phyloP scores from a whole-genome alignment of 352 stramenopile species.

The Globisporangium paroecandrum region DNA sequence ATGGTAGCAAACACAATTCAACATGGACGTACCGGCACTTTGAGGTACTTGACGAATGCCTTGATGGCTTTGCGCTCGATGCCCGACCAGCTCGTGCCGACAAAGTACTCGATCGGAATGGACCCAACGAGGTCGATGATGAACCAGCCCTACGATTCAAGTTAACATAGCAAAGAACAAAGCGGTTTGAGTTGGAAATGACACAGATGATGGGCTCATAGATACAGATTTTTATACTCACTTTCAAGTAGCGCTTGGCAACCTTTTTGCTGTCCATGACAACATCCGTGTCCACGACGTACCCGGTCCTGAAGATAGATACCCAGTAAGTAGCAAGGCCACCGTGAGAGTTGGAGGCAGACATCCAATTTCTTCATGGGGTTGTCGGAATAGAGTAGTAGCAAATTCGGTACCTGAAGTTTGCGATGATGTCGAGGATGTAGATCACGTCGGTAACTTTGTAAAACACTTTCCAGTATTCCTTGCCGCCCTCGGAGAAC shows the following conservation, averaged over 20 bases:
- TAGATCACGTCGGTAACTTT: constrained; percentile 47
- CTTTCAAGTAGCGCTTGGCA: constrained; percentile 40
- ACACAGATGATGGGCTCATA: too few species aligned
- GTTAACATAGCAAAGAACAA: neutral
- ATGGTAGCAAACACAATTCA: too few species aligned
- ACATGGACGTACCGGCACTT: constrained; percentile 35
- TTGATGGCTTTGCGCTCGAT: constrained; percentile 63
- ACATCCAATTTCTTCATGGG: neutral
- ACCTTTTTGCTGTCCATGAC: constrained; percentile 52
- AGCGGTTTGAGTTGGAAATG: neutral
- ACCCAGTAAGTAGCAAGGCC: neutral
- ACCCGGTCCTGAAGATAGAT: constrained; percentile 41
- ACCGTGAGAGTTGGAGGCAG: neutral
- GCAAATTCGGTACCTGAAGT: constrained; percentile 38
- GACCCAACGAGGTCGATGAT: constrained; percentile 51
- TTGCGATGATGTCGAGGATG: constrained; percentile 44
- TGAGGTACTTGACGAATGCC: constrained; percentile 60
- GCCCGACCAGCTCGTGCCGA: constrained; percentile 24
- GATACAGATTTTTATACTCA: neutral
- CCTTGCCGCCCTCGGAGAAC: constrained; percentile 39
- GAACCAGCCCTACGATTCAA: constrained; percentile 32
- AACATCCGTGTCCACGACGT: constrained; percentile 45
- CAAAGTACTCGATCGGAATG: constrained; percentile 49
- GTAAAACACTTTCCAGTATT: constrained; percentile 51
- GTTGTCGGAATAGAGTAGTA: neutral